Evolutionary conservation across 2,329 filamentous ascomycete genomes (phyloP).

Genomic region (Claviceps sp.): DNA sequence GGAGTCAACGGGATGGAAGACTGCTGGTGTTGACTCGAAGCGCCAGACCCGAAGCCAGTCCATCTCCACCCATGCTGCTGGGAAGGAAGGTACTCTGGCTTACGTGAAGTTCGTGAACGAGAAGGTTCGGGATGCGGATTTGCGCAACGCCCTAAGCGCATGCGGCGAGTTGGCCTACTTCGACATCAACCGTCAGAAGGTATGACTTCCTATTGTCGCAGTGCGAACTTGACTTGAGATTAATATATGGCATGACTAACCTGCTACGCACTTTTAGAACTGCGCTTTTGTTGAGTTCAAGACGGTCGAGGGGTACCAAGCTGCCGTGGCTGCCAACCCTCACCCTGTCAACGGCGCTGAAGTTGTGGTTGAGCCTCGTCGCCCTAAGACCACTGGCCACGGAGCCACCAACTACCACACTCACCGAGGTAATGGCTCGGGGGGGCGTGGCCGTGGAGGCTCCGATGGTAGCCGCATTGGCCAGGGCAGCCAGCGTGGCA

Average conservation of each 20-base stretch:
- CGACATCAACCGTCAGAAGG: constrained; percentile 73
- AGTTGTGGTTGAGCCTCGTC: constrained; percentile 80
- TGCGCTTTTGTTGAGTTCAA: constrained; percentile 95
- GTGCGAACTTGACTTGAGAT: not conserved
- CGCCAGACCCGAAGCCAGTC: constrained; percentile 65
- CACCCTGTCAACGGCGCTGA: constrained; percentile 72
- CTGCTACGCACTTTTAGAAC: constrained; percentile 44
- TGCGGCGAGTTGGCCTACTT: constrained; percentile 62
- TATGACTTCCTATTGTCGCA: constrained; percentile 25
- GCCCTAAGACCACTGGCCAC: constrained; percentile 58
- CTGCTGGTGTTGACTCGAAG: constrained; percentile 71
- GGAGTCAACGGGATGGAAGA: constrained; percentile 62
- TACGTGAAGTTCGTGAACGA: constrained; percentile 96
- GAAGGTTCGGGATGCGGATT: constrained; percentile 62
- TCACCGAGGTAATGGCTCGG: constrained; percentile 44
- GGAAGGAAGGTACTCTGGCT: constrained; percentile 66
- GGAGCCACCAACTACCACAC: constrained; percentile 55
- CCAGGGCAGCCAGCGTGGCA: constrained; percentile 50
- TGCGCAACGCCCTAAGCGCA: constrained; percentile 56
- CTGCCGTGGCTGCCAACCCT: constrained; percentile 72
- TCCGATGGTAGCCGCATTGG: constrained; percentile 46
- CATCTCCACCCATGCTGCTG: constrained; percentile 41
- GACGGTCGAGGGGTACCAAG: constrained; percentile 65
- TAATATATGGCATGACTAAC: not conserved
- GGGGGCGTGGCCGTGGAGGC: constrained; percentile 51